A percentile compares a stretch with the other conserved stretches of the same genome.
Evolutionary conservation across 2,329 filamentous ascomycete species (phyloP).

Genomic region (Pezizomycotina sp.): DNA sequence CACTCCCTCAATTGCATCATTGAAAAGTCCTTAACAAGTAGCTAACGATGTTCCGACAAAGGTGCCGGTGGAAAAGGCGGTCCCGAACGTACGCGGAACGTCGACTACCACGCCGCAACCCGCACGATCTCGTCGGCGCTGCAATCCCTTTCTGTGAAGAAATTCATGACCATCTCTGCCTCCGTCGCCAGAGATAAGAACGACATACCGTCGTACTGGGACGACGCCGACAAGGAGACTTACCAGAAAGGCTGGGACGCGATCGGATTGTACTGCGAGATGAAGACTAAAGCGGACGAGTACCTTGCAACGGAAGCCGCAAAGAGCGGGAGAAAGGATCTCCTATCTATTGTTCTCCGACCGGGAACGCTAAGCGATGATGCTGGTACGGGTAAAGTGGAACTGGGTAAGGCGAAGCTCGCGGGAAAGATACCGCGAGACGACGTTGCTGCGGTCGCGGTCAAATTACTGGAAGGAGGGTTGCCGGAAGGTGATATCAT

Average conservation of each 20-base stretch:
- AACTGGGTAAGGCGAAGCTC: slow-evolving; percentile 32
- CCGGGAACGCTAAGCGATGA: slow-evolving; percentile 31
- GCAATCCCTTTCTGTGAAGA: slow-evolving; percentile 37
- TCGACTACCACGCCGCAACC: slow-evolving; percentile 48
- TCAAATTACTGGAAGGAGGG: slow-evolving; percentile 39
- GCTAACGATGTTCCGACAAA: slow-evolving; percentile 21
- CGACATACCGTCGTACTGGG: slow-evolving; percentile 41
- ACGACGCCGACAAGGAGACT: slow-evolving; percentile 28
- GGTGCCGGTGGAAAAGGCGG: slow-evolving; percentile 45
- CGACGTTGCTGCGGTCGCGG: slow-evolving; percentile 43
- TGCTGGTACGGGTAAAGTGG: slow-evolving; percentile 32
- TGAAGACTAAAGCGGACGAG: slow-evolving; percentile 43
- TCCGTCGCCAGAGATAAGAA: slow-evolving; percentile 39
- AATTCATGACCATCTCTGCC: slow-evolving; percentile 51
- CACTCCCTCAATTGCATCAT: slow-evolving; percentile 5
- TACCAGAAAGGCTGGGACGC: slow-evolving; percentile 25
- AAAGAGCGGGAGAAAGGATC: slow-evolving; percentile 6
- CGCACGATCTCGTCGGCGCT: slow-evolving; percentile 46
- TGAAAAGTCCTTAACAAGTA: not conserved
- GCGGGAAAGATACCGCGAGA: slow-evolving; percentile 35
- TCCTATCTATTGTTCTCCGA: slow-evolving; percentile 24
- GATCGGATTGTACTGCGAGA: slow-evolving; percentile 41
- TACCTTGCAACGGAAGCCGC: slow-evolving; percentile 17
- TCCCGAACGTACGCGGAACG: slow-evolving; percentile 39
- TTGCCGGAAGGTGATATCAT: too few relatives aligned